Evolutionary conservation across 306 rosid species (phyloP).

Genomic region (Malus sylvestris): DNA sequence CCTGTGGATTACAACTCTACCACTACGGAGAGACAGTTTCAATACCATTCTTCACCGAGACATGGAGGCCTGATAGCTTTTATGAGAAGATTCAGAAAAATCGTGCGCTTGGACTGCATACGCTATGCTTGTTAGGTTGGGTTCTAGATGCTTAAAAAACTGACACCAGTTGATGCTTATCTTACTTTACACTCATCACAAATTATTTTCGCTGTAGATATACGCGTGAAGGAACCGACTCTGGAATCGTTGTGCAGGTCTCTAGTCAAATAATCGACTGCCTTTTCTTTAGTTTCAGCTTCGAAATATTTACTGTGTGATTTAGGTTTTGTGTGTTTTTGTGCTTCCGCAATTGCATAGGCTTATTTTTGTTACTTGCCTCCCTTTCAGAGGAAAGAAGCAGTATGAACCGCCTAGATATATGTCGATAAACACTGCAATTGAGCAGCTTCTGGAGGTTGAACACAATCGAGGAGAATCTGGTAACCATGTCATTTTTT

Average conservation of each 20-base stretch:
- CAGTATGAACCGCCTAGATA: conserved; percentile 80
- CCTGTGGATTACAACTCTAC: conserved; percentile 81
- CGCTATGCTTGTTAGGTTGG: conserved; percentile 56
- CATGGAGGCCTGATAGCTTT: conserved; percentile 93
- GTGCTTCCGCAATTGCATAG: background rate
- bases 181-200: background rate
- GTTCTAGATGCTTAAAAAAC: background rate
- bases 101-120: conserved; percentile 37
- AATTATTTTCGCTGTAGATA: conserved; percentile 36
- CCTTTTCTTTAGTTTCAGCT: background rate
- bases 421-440: conserved; percentile 77
- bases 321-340: background rate
- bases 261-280: conserved; percentile 11
- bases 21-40: conserved; percentile 86
- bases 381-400: conserved; percentile 65
- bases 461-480: conserved; percentile 51
- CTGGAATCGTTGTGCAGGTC: conserved; percentile 82
- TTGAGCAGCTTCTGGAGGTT: conserved; percentile 87
- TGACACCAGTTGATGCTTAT: background rate
- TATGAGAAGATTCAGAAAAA: conserved; percentile 75
- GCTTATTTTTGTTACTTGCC: background rate
- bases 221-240: conserved; percentile 89
- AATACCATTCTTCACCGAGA: conserved; percentile 65
- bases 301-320: background rate
- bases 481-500: conserved; percentile 30